Base-by-base conservation (phyloP, 768 basidiomycete genomes). In the Mycena venus region DNA sequence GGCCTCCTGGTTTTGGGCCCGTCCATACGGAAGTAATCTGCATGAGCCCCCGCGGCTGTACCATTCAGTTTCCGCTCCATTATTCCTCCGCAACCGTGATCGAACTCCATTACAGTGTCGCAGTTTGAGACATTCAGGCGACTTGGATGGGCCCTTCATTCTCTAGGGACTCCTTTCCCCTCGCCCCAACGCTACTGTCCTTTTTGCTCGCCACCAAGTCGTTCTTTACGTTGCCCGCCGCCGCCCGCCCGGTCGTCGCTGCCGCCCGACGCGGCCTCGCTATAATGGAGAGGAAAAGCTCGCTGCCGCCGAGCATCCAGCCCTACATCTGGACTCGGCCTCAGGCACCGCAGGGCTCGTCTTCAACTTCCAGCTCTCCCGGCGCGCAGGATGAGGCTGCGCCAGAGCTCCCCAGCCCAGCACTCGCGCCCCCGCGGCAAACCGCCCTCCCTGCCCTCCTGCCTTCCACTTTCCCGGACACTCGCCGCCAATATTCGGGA, bases 291-390 rank as follows among this genome's bases (percentile, higher is more conserved):
- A 75, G 75, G 62, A 74, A 79, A 73, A 90, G 89, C 83, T 88
- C 88, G 34, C 86, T 91, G 21, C 90, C 90, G 42, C 84, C 83
- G 72, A 88, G 85, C 73, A 85, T 91, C 47, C 86, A 86, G 69
- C 86, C 86, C n/a, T 88, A 86, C 75, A 85, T 91, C 59, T 85
- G 82, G 76, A 81, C 74, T 63, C 75, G 84, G 9, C 87, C 87
- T 8, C 85, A 84, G 75, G 80, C 79, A 56, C 81, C 60, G 19
- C 72, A 71, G 47, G 49, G 59, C 17, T 58, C 36, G 66, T 75
- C 74, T 32, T 69, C 75, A 11, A 77, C 72, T 31, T 42, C 62
- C 32, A 63, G 65, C 65, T 71, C 75, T n/a, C 55, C 72, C 68
- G 62, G 59, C 40, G 53, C 51, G 59, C 75, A 78, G 51, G 75